Evolutionary conservation across 352 stramenopile genomes (phyloP), one percentile per base, ranked within the genome.

Genomic region (Elongisporangium anandrum): DNA sequence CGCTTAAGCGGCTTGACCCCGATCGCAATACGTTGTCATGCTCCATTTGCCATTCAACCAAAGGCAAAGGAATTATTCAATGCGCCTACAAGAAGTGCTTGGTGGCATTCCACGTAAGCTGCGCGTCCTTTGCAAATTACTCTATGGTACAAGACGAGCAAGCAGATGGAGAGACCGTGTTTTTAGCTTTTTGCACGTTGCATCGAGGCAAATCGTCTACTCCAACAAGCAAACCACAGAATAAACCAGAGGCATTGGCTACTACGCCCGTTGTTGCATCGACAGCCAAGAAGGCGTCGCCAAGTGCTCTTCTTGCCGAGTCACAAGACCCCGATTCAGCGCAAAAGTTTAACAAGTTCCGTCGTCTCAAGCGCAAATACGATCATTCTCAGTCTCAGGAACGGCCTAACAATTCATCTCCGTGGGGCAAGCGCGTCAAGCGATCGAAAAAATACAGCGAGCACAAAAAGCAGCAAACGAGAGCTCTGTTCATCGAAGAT

Each of bases 81-180:
- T 95, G 86, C 41, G 84, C 80, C 2, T 70, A 88, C 60, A 84
- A 86, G 60, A 70, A 73, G 22, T 95, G 86, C 34, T 57, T 95
- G 12, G 45, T 63, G 23, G 81, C 84, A 6, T 95, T 95, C 65
- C 86, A 95, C 61, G 82, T 93, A 19, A 93, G 77, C 38, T 95
- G 86, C 50, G 86, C 80, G 20, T 73, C 72, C 4, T 76, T 62
- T 60, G 83, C 81, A 4, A 63, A 77, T 13, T 90, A 88, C 63
- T 65, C 66, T 21, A 80, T 92, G 56, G 65, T 85, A 34, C 78
- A 91, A 64, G 63, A 83, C 26, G 72, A 74, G 19, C 56, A 79
- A 57, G 52, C 67, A 12, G 64, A 72, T 41, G 75, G 57, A 39
- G 68, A 70, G 24, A 88, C 79, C 16, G 53, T 90, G 21, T 92